Base-by-base conservation (phyloP, 2,329 filamentous ascomycete genomes). In the Diaporthe ampelina region DNA sequence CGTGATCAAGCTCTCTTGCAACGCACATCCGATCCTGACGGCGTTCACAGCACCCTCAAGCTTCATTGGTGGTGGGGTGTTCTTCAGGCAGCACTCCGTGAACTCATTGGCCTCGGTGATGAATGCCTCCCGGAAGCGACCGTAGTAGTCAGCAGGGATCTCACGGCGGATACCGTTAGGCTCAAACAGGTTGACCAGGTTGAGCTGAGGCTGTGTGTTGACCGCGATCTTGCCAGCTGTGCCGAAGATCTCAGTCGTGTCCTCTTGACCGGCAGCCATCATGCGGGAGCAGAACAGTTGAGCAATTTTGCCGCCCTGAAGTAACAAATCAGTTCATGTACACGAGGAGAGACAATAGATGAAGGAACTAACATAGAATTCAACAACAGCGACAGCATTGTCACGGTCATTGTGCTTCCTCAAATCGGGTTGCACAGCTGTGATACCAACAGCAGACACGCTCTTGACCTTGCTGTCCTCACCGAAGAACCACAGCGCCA, bases 261-360 rank as follows among this genome's bases (percentile, higher is more conserved):
- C 92, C 76, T 92, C 89, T 81, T 93, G 91, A 0, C 92, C 92
- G 0, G 89, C 88, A 0, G 91, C 89, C 88, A 93, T 93, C 89
- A 93, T 93, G 19, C 91, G 86, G 13, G 86, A 89, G 56, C 85
- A 87, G 81, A 91, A 93, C 75, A 92, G 88, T 79, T 92, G 91
- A 1, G 91, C 91, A 59, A 94, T 90, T 79, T 89, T 88, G 57
- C 89, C 90, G 68, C 87, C 87, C 78, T 87, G 10, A 8, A 52
- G 7, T 24, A 32, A 32, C 3, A 13, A 4, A n/a, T 67, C 9
- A 67, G 63, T 13, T 65, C 2, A 3, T n/a, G 29, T 10, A 24
- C 26, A 48, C 7, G 7, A 9, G 5, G 1, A 26, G 5, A 19
- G 4, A 52, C 7, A 24, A 10, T 1, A 21, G 13, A 2, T 10